Evolutionary conservation across 2,329 filamentous ascomycete genomes (phyloP).

Genomic region (Monosporascus ibericus): DNA sequence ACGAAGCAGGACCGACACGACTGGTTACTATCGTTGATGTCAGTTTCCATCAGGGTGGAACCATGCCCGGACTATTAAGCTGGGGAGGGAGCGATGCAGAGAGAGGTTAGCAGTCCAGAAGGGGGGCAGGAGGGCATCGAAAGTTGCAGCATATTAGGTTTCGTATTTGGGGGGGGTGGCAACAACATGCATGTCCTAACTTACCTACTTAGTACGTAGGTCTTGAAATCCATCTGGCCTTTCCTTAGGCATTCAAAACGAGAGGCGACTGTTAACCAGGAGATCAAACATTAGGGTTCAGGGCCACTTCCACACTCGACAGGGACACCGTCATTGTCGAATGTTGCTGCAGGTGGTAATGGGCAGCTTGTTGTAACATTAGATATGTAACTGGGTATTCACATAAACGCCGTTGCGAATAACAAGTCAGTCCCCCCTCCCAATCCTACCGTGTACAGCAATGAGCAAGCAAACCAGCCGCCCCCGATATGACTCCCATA

Average conservation of each 20-base stretch:
- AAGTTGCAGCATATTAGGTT: too few species aligned
- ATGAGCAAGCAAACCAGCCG: neutral
- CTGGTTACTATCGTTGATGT: neutral
- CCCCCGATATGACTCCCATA: neutral
- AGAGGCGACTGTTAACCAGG: too few species aligned
- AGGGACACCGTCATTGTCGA: neutral
- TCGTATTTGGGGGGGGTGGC: too few species aligned
- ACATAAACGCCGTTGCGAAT: neutral
- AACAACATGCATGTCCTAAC: too few species aligned
- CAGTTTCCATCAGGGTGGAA: constrained; percentile 1
- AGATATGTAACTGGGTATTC: neutral
- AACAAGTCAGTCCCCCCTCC: neutral
- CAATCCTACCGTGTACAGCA: neutral
- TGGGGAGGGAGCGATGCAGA: constrained; percentile 8
- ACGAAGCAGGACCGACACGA: neutral
- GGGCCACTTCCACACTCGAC: too few species aligned
- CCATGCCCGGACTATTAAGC: constrained; percentile 6
- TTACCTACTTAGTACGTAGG: too few species aligned
- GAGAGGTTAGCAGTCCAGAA: neutral
- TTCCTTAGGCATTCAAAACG: too few species aligned
- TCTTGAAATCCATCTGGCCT: too few species aligned
- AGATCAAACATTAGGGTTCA: too few species aligned
- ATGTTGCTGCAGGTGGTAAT: too few species aligned
- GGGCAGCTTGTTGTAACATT: neutral
- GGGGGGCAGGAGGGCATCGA: too few species aligned